Evolutionary conservation across 257 asterid species (phyloP).

Genomic region (Solanum bukasovii): DNA sequence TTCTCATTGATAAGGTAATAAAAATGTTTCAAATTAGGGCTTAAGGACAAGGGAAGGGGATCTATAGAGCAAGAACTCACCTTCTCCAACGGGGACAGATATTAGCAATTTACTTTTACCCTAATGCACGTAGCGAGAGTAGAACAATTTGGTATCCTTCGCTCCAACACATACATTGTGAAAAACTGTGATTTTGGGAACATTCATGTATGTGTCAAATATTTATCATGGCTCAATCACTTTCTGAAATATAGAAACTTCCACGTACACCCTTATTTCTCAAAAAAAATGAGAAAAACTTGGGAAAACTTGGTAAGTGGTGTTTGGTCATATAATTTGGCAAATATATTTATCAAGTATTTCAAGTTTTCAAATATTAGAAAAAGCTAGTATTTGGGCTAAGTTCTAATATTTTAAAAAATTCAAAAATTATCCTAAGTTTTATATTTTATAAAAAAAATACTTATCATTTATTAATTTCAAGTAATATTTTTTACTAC

Average conservation of each 20-base stretch:
- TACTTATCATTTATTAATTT: no score
- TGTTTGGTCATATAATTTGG: no score
- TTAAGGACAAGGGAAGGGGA: background rate
- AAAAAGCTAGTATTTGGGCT: no score
- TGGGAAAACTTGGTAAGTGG: no score
- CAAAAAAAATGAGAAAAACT: no score
- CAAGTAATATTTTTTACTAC: no score
- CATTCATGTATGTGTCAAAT: conserved; percentile 77
- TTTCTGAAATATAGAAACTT: conserved; percentile 29
- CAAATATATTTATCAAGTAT: no score
- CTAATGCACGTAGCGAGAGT: background rate
- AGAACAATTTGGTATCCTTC: background rate
- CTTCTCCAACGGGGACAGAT: conserved; percentile 40
- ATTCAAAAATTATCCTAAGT: no score
- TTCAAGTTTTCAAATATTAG: no score
- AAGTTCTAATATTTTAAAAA: no score
- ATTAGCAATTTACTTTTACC: background rate
- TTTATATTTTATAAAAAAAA: no score
- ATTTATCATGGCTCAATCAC: conserved; percentile 95
- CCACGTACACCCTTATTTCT: no score
- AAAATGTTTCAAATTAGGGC: background rate
- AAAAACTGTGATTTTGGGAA: conserved; percentile 73
- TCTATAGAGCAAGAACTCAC: conserved; percentile 12
- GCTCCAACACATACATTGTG: conserved; percentile 59
- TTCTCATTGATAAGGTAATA: background rate